Conservation (phyloP, 768 basidiomycete species). For the Leccinum obscurum region DNA sequence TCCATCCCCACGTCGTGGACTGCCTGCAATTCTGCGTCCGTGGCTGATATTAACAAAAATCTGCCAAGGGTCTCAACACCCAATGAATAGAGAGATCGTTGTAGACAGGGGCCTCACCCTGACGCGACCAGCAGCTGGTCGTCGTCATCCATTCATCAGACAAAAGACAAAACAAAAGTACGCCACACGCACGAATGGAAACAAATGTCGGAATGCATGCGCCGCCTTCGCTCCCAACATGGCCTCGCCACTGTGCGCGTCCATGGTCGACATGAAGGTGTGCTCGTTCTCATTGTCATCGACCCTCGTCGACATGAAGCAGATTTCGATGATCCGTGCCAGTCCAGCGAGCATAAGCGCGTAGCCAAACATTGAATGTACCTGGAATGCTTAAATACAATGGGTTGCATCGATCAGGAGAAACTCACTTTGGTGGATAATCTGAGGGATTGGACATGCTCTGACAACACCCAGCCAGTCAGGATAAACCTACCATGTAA, state of each 20-base stretch:
- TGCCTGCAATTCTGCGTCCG: constrained; percentile 77
- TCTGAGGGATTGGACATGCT: constrained; percentile 82
- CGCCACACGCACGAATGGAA: constrained; percentile 72
- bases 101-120: constrained; percentile 46
- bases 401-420: neutral
- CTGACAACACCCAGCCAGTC: constrained; percentile 93
- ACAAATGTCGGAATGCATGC: constrained; percentile 76
- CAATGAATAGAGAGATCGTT: neutral
- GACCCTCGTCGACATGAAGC: constrained; percentile 54
- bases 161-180: neutral
- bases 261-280: constrained; percentile 49
- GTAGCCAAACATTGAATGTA: constrained; percentile 80
- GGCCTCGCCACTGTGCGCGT: constrained; percentile 13
- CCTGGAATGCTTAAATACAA: constrained; percentile 39
- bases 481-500: constrained; percentile 62
- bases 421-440: constrained; percentile 75
- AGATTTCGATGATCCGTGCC: constrained; percentile 79
- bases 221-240: constrained; percentile 38
- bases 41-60: constrained; percentile 87
- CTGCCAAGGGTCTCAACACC: constrained; percentile 34
- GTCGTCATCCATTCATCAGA: constrained; percentile 3
- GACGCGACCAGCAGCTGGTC: constrained; percentile 68
- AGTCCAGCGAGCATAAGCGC: constrained; percentile 83
- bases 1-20: constrained; percentile 78
- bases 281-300: constrained; percentile 67